Base-by-base conservation (phyloP, 371 early-diverging fungal genomes). In the Parasitella parasitica region DNA sequence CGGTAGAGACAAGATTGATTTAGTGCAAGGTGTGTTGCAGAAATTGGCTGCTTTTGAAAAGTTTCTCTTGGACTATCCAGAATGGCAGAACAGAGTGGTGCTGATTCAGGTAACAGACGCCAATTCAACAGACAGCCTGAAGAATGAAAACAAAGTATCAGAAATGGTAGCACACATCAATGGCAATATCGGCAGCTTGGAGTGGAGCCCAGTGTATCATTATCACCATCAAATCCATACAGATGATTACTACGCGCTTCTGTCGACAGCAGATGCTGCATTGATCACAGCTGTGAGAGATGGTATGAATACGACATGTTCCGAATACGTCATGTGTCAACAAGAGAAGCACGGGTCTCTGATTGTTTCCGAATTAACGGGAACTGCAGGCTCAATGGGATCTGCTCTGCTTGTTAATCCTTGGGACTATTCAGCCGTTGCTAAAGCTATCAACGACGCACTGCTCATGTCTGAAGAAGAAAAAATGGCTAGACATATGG, bases 291-390 rank as follows among this genome's bases (percentile, higher is more conserved):
- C 94, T 36, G 80, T 97, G 9, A 86, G 97, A 22, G 99, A 99
- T 75, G 99, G 99, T 52, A 99, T 99, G 99, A 99, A 99, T 80
- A 93, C 99, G 8, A 99, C 98, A 1, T 92, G 94, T 35, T 92
- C 98, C 54, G 99, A 99, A 73, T 99, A 94, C 77, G 88, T 98
- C 39, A 86, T 98, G 46, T 99, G 97, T 80, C 98, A 99, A 71
- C 91, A 94, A 50, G 91, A 93, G 37, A 93, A 91, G 35, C 82
- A 87, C 51, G 94, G 95, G 0, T 92, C 95, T n/a, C 81, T 99
- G 37, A 94, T 99, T 16, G 78, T 99, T 48, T 94, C 94, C 59
- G 98, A 99, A 75, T 97, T 98, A 80, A 94, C 98, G 16, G 99
- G 98, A 13, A 95, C 98, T 2, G 94, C 97, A 2, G 95, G 96